Conservation (phyloP, 306 rosid species). For the Gillenia trifoliata region DNA sequence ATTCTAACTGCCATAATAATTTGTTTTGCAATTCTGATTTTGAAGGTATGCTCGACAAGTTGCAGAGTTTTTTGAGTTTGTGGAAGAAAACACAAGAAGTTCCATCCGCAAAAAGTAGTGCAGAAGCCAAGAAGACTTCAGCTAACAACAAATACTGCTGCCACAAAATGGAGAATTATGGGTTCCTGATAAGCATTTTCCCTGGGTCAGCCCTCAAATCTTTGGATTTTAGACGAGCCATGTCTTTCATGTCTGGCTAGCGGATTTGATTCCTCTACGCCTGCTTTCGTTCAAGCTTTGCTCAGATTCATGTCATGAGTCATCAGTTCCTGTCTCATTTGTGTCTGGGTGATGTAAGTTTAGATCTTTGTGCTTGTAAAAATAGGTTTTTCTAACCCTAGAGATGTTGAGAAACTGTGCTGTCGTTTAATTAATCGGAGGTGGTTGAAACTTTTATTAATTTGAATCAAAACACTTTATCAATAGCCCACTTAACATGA, state of each 20-base stretch:
- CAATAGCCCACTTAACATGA: background rate
- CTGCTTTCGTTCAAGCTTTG: background rate
- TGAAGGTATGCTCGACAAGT: slow-evolving; percentile 96
- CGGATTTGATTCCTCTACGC: background rate
- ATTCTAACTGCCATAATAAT: background rate
- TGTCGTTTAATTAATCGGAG: slow-evolving; percentile 9
- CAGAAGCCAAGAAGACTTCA: slow-evolving; percentile 33
- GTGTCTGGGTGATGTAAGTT: slow-evolving; percentile 14
- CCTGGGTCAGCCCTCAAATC: slow-evolving; percentile 48
- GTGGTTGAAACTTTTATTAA: slow-evolving; percentile 12
- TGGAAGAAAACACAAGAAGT: slow-evolving; percentile 69
- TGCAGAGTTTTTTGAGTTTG: slow-evolving; percentile 87
- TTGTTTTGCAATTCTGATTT: slow-evolving; percentile 14
- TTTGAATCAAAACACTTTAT: slow-evolving; percentile 8
- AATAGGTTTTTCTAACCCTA: slow-evolving; percentile 30
- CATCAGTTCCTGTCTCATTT: background rate
- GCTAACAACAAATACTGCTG: slow-evolving; percentile 50
- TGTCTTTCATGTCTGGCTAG: slow-evolving; percentile 61
- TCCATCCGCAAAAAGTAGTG: slow-evolving; percentile 36
- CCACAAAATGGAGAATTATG: slow-evolving; percentile 61
- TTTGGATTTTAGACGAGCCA: slow-evolving; percentile 67
- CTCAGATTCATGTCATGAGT: background rate
- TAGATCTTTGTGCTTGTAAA: slow-evolving; percentile 41
- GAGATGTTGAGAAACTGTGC: slow-evolving; percentile 34
- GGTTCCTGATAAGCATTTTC: slow-evolving; percentile 69